phyloP scores from a whole-genome alignment of 2,329 filamentous ascomycete genomes.

The Alternaria panax region DNA sequence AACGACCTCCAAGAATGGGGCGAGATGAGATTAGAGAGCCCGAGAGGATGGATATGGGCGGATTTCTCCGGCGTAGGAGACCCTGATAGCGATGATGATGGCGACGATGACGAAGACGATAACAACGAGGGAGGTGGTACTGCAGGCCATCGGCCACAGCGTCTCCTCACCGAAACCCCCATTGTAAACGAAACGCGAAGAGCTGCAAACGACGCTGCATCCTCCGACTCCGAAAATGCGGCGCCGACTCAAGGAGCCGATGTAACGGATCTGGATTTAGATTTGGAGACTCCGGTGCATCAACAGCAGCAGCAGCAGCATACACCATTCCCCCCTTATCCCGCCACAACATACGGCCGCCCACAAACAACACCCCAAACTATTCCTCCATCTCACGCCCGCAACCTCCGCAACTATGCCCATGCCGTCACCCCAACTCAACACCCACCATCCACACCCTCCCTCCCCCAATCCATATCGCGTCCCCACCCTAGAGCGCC shows the following conservation, averaged over 20 bases:
- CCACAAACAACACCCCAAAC: slow-evolving; percentile 4
- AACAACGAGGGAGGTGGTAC: slow-evolving; percentile 26
- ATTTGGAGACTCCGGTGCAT: slow-evolving; percentile 15
- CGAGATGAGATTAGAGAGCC: slow-evolving; percentile 77
- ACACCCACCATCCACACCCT: slow-evolving; percentile 7
- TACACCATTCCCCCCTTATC: neutral
- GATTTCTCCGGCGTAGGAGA: slow-evolving; percentile 69
- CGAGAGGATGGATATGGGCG: slow-evolving; percentile 90
- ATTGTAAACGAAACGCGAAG: neutral
- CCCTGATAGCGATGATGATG: slow-evolving; percentile 33
- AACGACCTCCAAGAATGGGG: slow-evolving; percentile 92
- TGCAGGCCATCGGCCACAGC: slow-evolving; percentile 4
- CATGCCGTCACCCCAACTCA: neutral
- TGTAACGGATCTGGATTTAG: neutral
- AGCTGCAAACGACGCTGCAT: slow-evolving; percentile 6
- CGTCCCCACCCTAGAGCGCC: slow-evolving; percentile 25
- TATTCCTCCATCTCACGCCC: neutral
- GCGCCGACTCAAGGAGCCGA: slow-evolving; percentile 1
- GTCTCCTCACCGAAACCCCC: neutral
- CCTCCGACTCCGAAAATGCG: slow-evolving; percentile 31
- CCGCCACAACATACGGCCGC: neutral
- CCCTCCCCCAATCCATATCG: slow-evolving; percentile 17
- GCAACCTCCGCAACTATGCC: neutral
- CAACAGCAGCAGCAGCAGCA: slow-evolving; percentile 8
- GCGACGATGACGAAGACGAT: slow-evolving; percentile 27